Percentiles rank a stretch among this genome's conserved stretches.
phyloP scores from a whole-genome alignment of 2,329 filamentous ascomycete genomes.

The Aspergillus sp. region DNA sequence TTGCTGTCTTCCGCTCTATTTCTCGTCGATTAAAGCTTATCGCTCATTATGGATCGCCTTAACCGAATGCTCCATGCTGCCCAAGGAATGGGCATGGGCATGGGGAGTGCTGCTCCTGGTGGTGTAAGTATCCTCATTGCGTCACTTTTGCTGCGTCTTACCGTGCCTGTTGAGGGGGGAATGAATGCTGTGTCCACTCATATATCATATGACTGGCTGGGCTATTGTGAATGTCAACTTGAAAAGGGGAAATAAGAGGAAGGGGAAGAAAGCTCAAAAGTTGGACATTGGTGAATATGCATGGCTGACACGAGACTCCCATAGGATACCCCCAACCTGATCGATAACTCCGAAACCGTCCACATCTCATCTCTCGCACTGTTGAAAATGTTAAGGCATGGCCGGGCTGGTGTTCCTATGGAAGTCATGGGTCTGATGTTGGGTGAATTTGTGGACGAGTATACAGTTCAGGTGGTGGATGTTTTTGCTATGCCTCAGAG shows the following conservation, averaged over 20 bases:
- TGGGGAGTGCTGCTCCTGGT: conserved; percentile 23
- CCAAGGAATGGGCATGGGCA: conserved; percentile 48
- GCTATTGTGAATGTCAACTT: not conserved
- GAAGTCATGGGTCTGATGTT: conserved; percentile 99
- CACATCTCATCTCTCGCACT: conserved; percentile 97
- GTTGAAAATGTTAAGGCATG: conserved; percentile 97
- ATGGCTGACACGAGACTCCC: conserved; percentile 8
- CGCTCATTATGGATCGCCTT: conserved; percentile 71
- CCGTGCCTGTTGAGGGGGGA: too few species aligned
- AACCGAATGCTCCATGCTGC: conserved; percentile 77
- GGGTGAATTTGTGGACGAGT: conserved; percentile 97
- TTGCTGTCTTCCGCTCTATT: conserved; percentile 8
- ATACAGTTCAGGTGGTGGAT: conserved; percentile 95
- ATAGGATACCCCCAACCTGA: conserved; percentile 81
- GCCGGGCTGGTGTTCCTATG: conserved; percentile 96
- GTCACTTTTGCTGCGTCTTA: not conserved
- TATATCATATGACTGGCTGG: too few species aligned
- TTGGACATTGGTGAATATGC: too few species aligned
- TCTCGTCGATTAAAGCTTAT: conserved; percentile 10
- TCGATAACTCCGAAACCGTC: conserved; percentile 98
- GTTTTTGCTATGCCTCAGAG: conserved; percentile 99
- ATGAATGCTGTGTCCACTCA: not conserved
- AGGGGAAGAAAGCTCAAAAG: not conserved
- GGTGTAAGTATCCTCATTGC: conserved; percentile 27
- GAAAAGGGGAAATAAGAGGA: not conserved